These are phyloP conservation scores for Primulina huaijiensis DNA, from an alignment of 257 asterid genomes.

Conservation along the genomic window DNA sequence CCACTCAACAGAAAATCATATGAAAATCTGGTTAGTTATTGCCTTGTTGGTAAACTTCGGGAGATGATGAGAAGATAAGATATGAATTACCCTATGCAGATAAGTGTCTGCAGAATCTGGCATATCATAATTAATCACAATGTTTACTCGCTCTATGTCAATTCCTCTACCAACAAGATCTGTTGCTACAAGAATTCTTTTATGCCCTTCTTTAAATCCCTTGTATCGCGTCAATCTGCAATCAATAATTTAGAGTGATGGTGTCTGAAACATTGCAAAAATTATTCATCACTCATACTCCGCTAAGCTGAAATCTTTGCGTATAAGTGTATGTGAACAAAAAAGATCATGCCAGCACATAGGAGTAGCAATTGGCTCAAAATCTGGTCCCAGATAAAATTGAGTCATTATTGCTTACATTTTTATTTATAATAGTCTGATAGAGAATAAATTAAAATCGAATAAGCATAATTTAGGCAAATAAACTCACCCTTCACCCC, in stretches of 20 bases:
- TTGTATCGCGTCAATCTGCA: slow-evolving; percentile 80
- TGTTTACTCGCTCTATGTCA: slow-evolving; percentile 89
- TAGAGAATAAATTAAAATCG: no score
- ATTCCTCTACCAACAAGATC: slow-evolving; percentile 95
- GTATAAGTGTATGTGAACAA: background rate
- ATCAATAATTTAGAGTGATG: slow-evolving; percentile 2
- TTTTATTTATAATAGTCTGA: no score
- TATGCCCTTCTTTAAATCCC: slow-evolving; percentile 88
- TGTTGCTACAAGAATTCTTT: slow-evolving; percentile 90
- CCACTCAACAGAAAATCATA: background rate
- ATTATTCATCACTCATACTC: background rate
- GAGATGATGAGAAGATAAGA: background rate
- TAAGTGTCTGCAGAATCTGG: slow-evolving; percentile 94
- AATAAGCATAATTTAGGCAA: background rate
- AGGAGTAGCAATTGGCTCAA: background rate
- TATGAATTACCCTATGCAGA: slow-evolving; percentile 66
- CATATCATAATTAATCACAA: slow-evolving; percentile 91
- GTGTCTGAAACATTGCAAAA: slow-evolving; percentile 4
- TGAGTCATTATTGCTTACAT: background rate
- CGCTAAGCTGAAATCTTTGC: background rate
- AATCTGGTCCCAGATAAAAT: background rate
- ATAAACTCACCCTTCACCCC: background rate
- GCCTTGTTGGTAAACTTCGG: background rate
- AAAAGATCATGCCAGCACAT: background rate
- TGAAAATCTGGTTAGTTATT: background rate